Evolutionary conservation across 306 rosid genomes (phyloP), one percentile per base, ranked within the genome.

Genomic region (Dicorynia guianensis): DNA sequence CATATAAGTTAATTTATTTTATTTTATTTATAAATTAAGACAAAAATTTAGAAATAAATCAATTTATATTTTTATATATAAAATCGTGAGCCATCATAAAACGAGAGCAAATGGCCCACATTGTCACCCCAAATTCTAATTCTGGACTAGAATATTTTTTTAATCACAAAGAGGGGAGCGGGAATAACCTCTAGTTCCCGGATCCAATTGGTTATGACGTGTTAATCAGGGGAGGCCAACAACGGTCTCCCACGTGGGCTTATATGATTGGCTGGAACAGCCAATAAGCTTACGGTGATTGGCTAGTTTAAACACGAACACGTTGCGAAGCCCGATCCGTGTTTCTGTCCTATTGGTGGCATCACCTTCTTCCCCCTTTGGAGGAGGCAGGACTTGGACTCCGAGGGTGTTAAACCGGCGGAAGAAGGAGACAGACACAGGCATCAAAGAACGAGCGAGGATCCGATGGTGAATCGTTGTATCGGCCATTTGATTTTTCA

Each of bases 221-320:
- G 18, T n/a, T n/a, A 65, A 71, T 30, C 11, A 19, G 13, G 19
- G 1, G 48, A 18, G 15, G 11, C 25, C 72, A 63, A 75, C 59
- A 39, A 40, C 14, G 11, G 34, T 0, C 36, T 40, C 3, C 53
- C 1, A 85, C 87, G 85, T 86, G 96, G 86, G 54, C 1, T 11
- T 3, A 0, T 0, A 13, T 0, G 19, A 91, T 90, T 89, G 93
- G 97, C 0, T 0, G 10, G 54, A 74, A 83, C 81, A 71, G 6
- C 60, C 60, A 9, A 33, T 0, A 67, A 34, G 69, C 38, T 66
- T 38, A 13, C 60, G 8, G 39, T 87, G 86, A 93, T 93, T 93
- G 98, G 98, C 44, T 70, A 60, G 15, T 68, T 50, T 72, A 0
- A 71, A 35, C 60, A 65, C 25, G 76, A 93, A 83, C 97, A 89